These are phyloP conservation scores for Fusarium pseudograminearum DNA, from an alignment of 2,329 filamentous ascomycete species.

Conservation along the genomic window DNA sequence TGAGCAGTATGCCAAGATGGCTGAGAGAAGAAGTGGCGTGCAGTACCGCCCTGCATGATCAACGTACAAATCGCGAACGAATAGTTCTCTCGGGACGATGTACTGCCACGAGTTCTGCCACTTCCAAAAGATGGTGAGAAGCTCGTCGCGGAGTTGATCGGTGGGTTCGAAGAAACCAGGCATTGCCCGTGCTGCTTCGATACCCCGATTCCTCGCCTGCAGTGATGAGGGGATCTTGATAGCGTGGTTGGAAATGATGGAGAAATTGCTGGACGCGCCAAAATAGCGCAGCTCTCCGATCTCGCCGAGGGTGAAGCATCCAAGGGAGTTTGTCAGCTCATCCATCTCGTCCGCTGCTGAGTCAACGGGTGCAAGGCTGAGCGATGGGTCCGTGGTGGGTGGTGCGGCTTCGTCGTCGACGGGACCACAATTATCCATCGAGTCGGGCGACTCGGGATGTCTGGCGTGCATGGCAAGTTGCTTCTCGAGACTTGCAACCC, in stretches of 20 bases:
- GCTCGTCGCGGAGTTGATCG: not conserved
- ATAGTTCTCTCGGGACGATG: not conserved
- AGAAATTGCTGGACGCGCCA: not conserved
- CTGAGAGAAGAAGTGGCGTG: not conserved
- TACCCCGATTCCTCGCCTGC: not conserved
- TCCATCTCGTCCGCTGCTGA: not conserved
- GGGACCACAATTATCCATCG: not conserved
- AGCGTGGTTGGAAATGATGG: not conserved
- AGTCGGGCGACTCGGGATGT: not conserved
- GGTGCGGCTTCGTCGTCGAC: not conserved
- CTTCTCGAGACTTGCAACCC: not conserved
- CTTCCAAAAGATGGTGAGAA: not conserved
- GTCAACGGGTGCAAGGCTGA: not conserved
- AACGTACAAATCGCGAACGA: not conserved
- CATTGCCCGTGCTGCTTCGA: not conserved
- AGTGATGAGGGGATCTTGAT: not conserved
- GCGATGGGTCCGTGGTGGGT: not conserved
- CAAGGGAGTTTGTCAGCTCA: not conserved
- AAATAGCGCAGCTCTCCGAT: not conserved
- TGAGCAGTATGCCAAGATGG: not conserved
- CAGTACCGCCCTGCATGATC: not conserved
- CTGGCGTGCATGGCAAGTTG: not conserved
- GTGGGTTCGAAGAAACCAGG: not conserved
- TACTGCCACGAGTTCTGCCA: not conserved
- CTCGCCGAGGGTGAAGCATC: not conserved